These are phyloP conservation scores for Penicillium brasilianum DNA, from an alignment of 2,329 filamentous ascomycete species.

Conservation along the genomic window DNA sequence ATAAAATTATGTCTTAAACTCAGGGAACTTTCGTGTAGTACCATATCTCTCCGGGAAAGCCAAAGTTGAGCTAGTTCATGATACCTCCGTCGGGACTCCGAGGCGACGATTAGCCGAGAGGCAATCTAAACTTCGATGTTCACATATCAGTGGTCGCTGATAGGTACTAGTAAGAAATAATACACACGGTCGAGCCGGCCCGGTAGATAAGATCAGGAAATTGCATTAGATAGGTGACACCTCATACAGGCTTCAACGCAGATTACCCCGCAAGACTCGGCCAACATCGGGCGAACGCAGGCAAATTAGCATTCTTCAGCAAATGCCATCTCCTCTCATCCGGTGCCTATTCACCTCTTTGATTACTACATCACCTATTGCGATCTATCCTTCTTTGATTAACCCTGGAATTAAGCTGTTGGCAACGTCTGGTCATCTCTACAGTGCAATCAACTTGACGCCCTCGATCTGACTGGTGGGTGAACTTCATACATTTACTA, in stretches of 20 bases:
- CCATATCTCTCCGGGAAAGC: not conserved
- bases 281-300: not conserved
- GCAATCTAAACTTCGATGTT: not conserved
- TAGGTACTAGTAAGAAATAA: not conserved
- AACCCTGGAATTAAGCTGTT: not conserved
- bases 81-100: constrained; percentile 21
- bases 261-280: not conserved
- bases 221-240: not conserved
- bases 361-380: not conserved
- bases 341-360: not conserved
- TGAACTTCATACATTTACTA: not conserved
- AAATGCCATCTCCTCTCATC: not conserved
- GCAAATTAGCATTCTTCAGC: not conserved
- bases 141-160: not conserved
- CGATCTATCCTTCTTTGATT: not conserved
- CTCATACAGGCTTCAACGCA: too few species aligned
- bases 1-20: not conserved
- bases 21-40: not conserved
- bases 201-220: not conserved
- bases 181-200: not conserved
- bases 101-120: constrained; percentile 5
- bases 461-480: not conserved
- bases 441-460: not conserved
- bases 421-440: not conserved
- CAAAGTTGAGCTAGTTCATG: constrained; percentile 7